Evolutionary conservation across 2,329 filamentous ascomycete genomes (phyloP), one percentile per base, ranked within the genome.

Genomic region (Penicillium sp.): DNA sequence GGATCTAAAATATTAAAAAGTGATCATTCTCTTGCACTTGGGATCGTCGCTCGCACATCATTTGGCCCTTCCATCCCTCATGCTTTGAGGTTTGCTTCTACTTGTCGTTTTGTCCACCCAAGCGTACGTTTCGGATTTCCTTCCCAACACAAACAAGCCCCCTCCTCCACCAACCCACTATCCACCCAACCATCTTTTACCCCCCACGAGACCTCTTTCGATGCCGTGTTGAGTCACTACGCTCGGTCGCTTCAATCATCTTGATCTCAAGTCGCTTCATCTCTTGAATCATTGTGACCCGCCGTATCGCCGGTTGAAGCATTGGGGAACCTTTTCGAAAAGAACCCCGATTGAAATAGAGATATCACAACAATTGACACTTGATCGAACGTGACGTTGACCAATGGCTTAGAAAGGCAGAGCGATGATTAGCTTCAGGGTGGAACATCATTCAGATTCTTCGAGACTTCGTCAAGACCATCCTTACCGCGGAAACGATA

Each of bases 341-440:
- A 53, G 56, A 59, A 57, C 44, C 29, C 57, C 60, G 60, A 61
- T 41, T 16, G 51, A 39, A 30, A 27, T 10, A 6, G 19, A 39
- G 44, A 32, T 36, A 42, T 19, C 41, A 49, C n/a, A 42, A 49
- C 39, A 39, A 27, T 30, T 18, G 16, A 42, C 7, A 32, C 29
- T 30, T 53, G 23, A 47, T 39, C 47, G 29, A 30, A 53, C 55
- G 57, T 67, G 36, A 53, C 55, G 56, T 67, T 71, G 66, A 70
- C 65, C 53, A 57, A 64, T 64, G 49, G 58, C 60, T 54, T 61
- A 67, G 63, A 65, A 67, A 72, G 65, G 67, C 67, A 73, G 70
- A 74, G 71, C 70, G 70, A 74, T 74, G 71, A 73, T 72, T 70
- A 74, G 71, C 70, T 67, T 71, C 69, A 70, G 70, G 69, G 70